phyloP scores from a whole-genome alignment of 768 basidiomycete genomes.

The Filobasidium wieringae region DNA sequence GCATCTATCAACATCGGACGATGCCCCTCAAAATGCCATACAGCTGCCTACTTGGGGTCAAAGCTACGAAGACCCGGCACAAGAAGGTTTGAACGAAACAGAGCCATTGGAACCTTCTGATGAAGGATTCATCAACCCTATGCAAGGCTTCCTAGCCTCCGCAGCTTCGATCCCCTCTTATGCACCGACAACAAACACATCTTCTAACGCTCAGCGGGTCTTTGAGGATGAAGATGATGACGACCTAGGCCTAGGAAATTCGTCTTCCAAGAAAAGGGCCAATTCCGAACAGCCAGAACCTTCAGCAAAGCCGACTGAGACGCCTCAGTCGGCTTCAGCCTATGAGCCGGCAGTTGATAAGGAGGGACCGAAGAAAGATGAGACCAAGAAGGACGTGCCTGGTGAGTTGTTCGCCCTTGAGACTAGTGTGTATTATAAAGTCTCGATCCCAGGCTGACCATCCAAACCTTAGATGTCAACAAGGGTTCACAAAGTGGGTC shows the following conservation, averaged over 20 bases:
- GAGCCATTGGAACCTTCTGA: slow-evolving; percentile 9
- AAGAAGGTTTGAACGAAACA: background rate
- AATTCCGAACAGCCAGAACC: background rate
- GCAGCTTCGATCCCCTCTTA: slow-evolving; percentile 1
- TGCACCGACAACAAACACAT: background rate
- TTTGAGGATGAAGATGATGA: slow-evolving; percentile 57
- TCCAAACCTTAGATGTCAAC: background rate
- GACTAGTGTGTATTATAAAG: background rate
- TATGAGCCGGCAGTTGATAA: background rate
- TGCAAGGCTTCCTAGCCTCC: slow-evolving; percentile 20
- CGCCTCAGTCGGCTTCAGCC: too few relatives aligned
- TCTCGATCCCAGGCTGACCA: background rate
- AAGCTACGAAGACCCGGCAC: slow-evolving; percentile 1
- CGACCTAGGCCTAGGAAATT: slow-evolving; percentile 83
- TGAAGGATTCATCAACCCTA: slow-evolving; percentile 29
- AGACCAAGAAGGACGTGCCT: background rate
- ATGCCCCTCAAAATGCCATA: slow-evolving; percentile 1
- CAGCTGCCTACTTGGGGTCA: slow-evolving; percentile 13
- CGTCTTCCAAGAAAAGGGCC: slow-evolving; percentile 37
- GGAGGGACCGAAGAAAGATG: background rate
- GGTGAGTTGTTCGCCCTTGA: too few relatives aligned
- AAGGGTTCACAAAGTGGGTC: slow-evolving; percentile 6
- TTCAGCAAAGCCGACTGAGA: background rate
- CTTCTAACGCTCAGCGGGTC: slow-evolving; percentile 18
- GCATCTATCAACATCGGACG: background rate